Evolutionary conservation across 805 yeast genomes (phyloP), one percentile per base, ranked within the genome.

Genomic region (Sugiyamaella valdiviana): DNA sequence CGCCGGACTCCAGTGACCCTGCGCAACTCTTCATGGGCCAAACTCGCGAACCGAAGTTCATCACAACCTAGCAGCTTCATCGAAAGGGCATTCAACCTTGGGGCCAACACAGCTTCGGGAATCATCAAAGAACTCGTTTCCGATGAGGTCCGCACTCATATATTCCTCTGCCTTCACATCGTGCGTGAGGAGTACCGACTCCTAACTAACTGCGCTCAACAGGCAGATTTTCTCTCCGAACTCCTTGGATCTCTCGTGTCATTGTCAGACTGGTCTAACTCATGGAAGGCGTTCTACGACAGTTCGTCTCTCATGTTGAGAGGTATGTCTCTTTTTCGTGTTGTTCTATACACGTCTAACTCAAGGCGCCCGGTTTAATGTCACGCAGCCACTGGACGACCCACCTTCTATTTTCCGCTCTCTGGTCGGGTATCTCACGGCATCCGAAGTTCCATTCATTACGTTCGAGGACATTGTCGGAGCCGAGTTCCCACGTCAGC

Each of bases 121-220:
- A 26, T 26, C 32, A 12, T 26, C 14, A 26, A n/a, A n/a, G 32
- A 26, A n/a, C 32, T 26, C 9, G 14, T 26, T 4, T n/a, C 32
- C 7, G 32, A 21, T 20, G 32, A 14, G 15, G 55, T 65, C 22
- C 57, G 75, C 4, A 64, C 81, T 26, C 65, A 70, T n/a, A 78
- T 86, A 9, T 73, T 81, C 0, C 64, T 85, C 21, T 78, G 89
- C 0, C 65, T 91, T 42, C 97, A 90, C 66, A 59, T 89, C 36
- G 66, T 87, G 1, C 69, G 89, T 46, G 97, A 91, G 62, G 97
- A 91, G 51, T 63, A 75, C 41, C 73, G 75, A 45, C 67, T 91
- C 24, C 80, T 84, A 56, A 65, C 77, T 1, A 64, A 79, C 21
- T 68, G 73, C 4, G 48, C 59, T 2, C 47, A 57, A 0, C 62